Conservation (phyloP, 108 stramenopile species). For the Pseudonitzschia multiseries region DNA sequence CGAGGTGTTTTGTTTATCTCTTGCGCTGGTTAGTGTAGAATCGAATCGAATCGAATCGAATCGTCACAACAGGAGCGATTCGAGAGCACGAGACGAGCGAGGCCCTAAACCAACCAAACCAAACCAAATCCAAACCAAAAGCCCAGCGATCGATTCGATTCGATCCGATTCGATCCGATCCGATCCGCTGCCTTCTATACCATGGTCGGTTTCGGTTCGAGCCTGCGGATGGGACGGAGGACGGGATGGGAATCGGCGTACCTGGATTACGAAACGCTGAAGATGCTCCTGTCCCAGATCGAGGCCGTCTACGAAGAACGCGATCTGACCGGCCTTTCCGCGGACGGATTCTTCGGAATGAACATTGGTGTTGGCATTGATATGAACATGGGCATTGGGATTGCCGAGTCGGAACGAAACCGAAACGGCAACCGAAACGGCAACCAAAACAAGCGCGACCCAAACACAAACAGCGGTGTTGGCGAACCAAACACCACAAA, state of each 20-base stretch:
- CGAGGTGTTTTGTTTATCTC: too few relatives aligned
- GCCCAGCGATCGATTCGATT: too few relatives aligned
- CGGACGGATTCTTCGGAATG: constrained; percentile 5
- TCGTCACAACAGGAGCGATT: too few relatives aligned
- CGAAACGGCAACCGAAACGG: not conserved
- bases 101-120: too few relatives aligned
- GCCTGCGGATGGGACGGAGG: constrained; percentile 63
- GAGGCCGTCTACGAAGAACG: constrained; percentile 79
- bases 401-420: constrained; percentile 7
- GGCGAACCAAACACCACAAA: not conserved
- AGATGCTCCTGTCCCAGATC: constrained; percentile 59
- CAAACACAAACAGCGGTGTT: not conserved
- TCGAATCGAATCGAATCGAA: too few relatives aligned
- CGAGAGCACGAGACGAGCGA: too few relatives aligned
- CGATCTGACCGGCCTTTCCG: not conserved
- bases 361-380: too few relatives aligned
- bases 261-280: constrained; percentile 79
- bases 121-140: too few relatives aligned
- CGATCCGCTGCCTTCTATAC: too few relatives aligned
- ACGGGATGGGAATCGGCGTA: constrained; percentile 80
- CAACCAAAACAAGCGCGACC: constrained; percentile 1
- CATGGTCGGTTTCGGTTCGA: constrained; percentile 81
- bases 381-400: not conserved
- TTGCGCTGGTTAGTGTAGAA: too few relatives aligned
- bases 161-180: too few relatives aligned